Evolutionary conservation across 2,329 filamentous ascomycete species (phyloP).

Genomic region (Biscogniauxia sp.): DNA sequence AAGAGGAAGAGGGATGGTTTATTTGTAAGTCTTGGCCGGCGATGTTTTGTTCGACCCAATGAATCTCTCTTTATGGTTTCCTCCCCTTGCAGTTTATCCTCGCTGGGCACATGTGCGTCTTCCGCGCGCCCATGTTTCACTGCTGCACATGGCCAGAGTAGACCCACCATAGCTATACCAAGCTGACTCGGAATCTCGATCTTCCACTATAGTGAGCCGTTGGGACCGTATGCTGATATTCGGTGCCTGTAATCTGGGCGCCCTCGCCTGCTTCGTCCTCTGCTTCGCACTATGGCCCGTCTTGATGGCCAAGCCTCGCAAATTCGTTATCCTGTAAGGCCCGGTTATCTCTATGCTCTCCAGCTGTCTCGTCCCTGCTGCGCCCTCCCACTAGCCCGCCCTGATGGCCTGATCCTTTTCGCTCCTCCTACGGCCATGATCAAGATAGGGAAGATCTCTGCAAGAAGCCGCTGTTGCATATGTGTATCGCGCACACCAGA

Average conservation of each 20-base stretch:
- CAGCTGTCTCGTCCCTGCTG: constrained; percentile 15
- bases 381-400: constrained; percentile 12
- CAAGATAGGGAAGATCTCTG: constrained; percentile 23
- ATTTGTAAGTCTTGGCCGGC: constrained; percentile 69
- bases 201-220: constrained; percentile 70
- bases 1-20: constrained; percentile 96
- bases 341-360: constrained; percentile 12
- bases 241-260: constrained; percentile 83
- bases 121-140: constrained; percentile 42
- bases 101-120: constrained; percentile 43
- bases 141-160: constrained; percentile 35
- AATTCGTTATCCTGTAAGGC: constrained; percentile 94
- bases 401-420: constrained; percentile 12
- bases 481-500: constrained; percentile 25
- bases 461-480: constrained; percentile 31
- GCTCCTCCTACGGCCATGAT: constrained; percentile 9
- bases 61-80: constrained; percentile 17
- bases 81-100: constrained; percentile 40
- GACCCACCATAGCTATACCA: constrained; percentile 20
- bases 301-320: constrained; percentile 76
- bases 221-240: constrained; percentile 97
- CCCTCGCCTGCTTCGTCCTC: constrained; percentile 87
- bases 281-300: constrained; percentile 89
- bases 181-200: constrained; percentile 34
- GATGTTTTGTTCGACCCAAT: constrained; percentile 28